phyloP scores from a whole-genome alignment of 345 rosid species.

The Syzygium jambos region DNA sequence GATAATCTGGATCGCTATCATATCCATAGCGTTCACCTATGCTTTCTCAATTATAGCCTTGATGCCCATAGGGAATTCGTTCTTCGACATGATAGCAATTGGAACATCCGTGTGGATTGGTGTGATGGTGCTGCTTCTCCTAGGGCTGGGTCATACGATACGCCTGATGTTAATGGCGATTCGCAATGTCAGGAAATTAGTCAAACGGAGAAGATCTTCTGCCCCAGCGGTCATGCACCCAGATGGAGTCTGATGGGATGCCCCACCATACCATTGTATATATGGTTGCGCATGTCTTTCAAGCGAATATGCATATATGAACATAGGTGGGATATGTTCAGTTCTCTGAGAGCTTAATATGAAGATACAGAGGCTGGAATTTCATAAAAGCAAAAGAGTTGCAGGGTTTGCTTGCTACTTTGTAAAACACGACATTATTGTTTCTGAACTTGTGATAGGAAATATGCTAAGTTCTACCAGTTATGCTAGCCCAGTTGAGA shows the following conservation, averaged over 20 bases:
- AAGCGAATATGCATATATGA: no score
- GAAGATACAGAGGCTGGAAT: no score
- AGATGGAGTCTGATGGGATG: not conserved
- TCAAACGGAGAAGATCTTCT: not conserved
- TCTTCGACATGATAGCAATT: no score
- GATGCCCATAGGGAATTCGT: no score
- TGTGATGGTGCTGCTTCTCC: not conserved
- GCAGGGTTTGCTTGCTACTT: not conserved
- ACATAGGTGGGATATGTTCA: not conserved
- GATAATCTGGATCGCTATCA: not conserved
- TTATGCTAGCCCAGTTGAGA: not conserved
- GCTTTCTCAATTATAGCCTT: no score
- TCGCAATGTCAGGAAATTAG: not conserved
- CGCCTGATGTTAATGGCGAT: not conserved
- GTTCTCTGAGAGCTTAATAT: not conserved
- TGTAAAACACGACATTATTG: not conserved
- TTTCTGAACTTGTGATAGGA: not conserved
- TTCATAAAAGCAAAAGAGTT: not conserved
- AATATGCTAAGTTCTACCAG: not conserved
- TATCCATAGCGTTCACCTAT: not conserved
- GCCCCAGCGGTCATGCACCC: not conserved
- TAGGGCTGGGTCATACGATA: not conserved
- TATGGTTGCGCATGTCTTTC: not conserved
- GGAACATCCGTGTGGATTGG: not conserved
- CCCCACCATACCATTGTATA: not conserved